These are phyloP conservation scores for Lotus japonicus DNA, from an alignment of 306 rosid species.

Conservation along the genomic window DNA sequence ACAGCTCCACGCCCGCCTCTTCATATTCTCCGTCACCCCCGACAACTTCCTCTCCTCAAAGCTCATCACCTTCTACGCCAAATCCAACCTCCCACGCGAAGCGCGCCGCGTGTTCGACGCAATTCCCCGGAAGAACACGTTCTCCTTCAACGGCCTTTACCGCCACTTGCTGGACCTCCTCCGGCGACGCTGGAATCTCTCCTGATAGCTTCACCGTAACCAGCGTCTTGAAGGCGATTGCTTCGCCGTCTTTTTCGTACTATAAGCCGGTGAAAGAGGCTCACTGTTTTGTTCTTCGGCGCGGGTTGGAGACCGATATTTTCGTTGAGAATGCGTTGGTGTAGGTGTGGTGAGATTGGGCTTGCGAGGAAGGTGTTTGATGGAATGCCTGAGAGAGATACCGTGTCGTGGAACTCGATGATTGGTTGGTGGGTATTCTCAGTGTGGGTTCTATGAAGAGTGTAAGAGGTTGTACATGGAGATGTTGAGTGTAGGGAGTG, in stretches of 20 bases:
- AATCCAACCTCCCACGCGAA: constrained; percentile 26
- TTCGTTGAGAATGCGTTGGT: constrained; percentile 63
- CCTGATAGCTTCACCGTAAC: constrained; percentile 56
- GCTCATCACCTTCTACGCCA: constrained; percentile 51
- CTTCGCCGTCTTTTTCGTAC: constrained; percentile 28
- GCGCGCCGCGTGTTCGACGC: constrained; percentile 66
- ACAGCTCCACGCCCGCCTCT: constrained; percentile 81
- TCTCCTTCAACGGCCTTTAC: constrained; percentile 62
- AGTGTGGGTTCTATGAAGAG: constrained; percentile 53
- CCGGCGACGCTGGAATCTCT: constrained; percentile 3
- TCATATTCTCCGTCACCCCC: constrained; percentile 55
- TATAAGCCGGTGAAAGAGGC: constrained; percentile 33
- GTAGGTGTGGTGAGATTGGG: constrained; percentile 51
- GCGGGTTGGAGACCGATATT: constrained; percentile 44
- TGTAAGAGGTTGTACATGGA: constrained; percentile 55
- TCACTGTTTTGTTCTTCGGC: constrained; percentile 52
- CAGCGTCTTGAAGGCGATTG: constrained; percentile 53
- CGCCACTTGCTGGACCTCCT: constrained; percentile 33
- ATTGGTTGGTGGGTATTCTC: constrained; percentile 81
- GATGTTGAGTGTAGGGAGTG: constrained; percentile 35
- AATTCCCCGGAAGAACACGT: constrained; percentile 46
- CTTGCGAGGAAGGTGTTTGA: constrained; percentile 60
- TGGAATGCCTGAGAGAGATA: constrained; percentile 44
- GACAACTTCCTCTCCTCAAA: constrained; percentile 82
- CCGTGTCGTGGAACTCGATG: constrained; percentile 91